Evolutionary conservation across 495 filamentous ascomycete genomes (phyloP).

Genomic region (Tetracladium setigerum): DNA sequence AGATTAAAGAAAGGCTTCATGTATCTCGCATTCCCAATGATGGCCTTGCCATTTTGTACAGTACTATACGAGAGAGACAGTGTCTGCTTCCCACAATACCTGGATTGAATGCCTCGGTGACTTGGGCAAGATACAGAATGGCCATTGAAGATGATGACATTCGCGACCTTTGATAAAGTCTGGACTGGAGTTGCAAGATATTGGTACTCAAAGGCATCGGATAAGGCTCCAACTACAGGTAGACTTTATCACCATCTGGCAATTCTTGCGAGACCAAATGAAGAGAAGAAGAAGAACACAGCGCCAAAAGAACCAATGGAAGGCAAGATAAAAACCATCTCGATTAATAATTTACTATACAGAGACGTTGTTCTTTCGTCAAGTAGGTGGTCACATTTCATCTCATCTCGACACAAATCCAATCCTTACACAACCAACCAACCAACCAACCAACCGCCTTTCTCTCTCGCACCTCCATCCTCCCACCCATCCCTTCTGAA

Average conservation of each 20-base stretch:
- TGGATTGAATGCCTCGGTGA: no score
- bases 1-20: no score
- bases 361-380: no score
- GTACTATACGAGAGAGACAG: no score
- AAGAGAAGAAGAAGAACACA: no score
- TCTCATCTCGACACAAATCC: background rate
- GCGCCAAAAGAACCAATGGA: no score
- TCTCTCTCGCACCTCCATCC: no score
- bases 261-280: conserved; percentile 40
- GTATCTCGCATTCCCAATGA: conserved; percentile 69
- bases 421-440: background rate
- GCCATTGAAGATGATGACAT: conserved; percentile 65
- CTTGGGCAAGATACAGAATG: conserved; percentile 59
- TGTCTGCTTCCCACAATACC: conserved; percentile 64
- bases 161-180: conserved; percentile 57
- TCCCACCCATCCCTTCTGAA: no score
- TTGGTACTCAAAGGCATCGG: conserved; percentile 77
- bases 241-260: conserved; percentile 81
- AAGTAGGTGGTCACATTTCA: background rate
- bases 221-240: conserved; percentile 61
- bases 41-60: conserved; percentile 64
- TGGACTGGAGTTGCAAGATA: conserved; percentile 66
- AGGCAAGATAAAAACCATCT: no score
- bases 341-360: no score
- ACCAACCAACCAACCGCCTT: no score